Base-by-base conservation (phyloP, 176 grass and related monocot species). In the Phyllostachys edulis region DNA sequence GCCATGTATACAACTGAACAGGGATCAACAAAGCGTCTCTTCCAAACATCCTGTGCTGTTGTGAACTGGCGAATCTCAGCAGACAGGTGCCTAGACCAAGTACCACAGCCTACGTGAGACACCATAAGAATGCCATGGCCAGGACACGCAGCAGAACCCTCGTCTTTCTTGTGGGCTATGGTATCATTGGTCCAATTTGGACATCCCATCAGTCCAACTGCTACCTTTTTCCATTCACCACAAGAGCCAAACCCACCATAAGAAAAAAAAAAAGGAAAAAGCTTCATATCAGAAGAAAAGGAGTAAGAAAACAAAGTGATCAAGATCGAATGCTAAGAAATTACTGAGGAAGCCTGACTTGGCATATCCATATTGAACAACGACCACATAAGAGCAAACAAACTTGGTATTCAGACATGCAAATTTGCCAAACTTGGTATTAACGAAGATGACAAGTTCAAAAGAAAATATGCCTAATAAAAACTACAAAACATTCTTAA, bases 171-270 rank as follows among this genome's bases (percentile, higher is more conserved):
- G 51, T 68, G 52, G 10, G 20, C 9, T 85, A 41, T 67, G 80
- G 34, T 77, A 66, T n/a, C 71, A 41, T 86, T 82, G 61, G 80
- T 84, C 91, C 96, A 98, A 87, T 98, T 98, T 69, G 96, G 96
- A 68, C 91, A 93, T 46, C 93, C 93, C 93, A 94, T 98, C 18
- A 98, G 91, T 81, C 96, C 96, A 57, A 87, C 44, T 44, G 77
- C 90, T 80, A 95, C 74, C 69, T 95, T 87, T 72, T 29, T 29
- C 96, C 91, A 83, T 93, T 76, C 47, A 98, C 92, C 26, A 98
- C 86, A 87, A 94, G 96, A 71, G 96, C 87, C 73, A 98, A 88
- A 10, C 91, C 93, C 21, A 94, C 96, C 96, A 95, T 87, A 86
- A 92, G 18, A 87, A n/a, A 82, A 61, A 16, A 29, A 29, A 29